phyloP scores from a whole-genome alignment of 176 grass and related monocot species.

The Phoenix dactylifera region DNA sequence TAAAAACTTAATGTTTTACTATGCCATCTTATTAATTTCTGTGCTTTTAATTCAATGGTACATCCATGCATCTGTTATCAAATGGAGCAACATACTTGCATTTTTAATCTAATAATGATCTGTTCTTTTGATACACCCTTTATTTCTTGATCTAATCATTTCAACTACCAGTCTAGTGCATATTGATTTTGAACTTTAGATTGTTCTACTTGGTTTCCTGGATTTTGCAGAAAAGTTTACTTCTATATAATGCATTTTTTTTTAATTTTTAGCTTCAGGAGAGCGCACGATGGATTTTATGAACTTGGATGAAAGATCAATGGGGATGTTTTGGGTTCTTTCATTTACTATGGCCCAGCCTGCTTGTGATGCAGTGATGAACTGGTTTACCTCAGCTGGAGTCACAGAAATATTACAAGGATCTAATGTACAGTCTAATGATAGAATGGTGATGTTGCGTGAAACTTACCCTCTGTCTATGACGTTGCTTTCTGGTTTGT shows the following conservation, averaged over 20 bases:
- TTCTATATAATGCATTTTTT: neutral
- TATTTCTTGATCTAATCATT: too few relatives aligned
- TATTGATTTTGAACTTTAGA: neutral
- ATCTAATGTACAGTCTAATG: conserved; percentile 70
- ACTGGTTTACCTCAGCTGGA: conserved; percentile 82
- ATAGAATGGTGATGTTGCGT: conserved; percentile 74
- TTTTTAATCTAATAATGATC: too few relatives aligned
- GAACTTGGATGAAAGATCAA: conserved; percentile 82
- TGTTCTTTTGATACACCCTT: too few relatives aligned
- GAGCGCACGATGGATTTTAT: conserved; percentile 91
- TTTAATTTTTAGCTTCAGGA: conserved; percentile 44
- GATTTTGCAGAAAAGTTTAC: neutral
- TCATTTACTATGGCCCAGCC: conserved; percentile 94
- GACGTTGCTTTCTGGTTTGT: conserved; percentile 88
- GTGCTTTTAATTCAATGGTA: too few relatives aligned
- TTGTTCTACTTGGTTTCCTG: neutral
- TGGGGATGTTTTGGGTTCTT: conserved; percentile 99
- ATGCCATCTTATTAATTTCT: too few relatives aligned
- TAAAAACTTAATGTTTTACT: too few relatives aligned
- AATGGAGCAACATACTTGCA: too few relatives aligned
- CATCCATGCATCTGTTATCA: too few relatives aligned
- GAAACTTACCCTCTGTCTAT: conserved; percentile 91
- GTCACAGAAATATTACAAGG: conserved; percentile 68
- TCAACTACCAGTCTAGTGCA: too few relatives aligned
- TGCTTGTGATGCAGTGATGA: conserved; percentile 93